Base-by-base conservation (phyloP, 2,329 filamentous ascomycete genomes). In the Alternaria sp. region DNA sequence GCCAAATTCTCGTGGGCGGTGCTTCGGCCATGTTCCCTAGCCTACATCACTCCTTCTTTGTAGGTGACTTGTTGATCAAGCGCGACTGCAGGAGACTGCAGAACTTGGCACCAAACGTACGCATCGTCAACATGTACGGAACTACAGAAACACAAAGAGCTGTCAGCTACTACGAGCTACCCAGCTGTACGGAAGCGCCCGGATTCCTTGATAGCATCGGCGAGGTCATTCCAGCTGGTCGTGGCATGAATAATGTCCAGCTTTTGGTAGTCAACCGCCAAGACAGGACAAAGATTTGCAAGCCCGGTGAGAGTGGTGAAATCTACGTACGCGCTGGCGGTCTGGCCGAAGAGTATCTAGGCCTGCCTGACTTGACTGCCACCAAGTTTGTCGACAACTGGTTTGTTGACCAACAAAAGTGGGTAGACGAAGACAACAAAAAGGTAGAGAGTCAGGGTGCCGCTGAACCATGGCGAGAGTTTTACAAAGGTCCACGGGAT, bases 1-100 rank as follows among this genome's bases (percentile, higher is more conserved):
- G 93, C 54, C 92, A 97, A 69, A 95, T 98, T 61, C 81, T 98
- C 2, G 89, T 94, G n/a, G 93, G 93, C 41, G 92, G 91, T 66
- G 90, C 92, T 24, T 88, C 81, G 3, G 88, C 91, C 0, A 78
- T 90, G 65, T 96, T 97, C 71, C 90, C 92, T 1, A 83, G 85
- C 11, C 82, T 98, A n/a, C 84, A 89, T 57, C 83, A 87, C 56
- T 92, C 89, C 17, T 94, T 98, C 82, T 98, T 94, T 62, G 94
- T 98, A 1, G 95, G 95, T 31, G 94, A 98, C 72, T 83, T 97
- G 33, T 78, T 98, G 46, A 96, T 92, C 62, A 96, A 88, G 73
- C 85, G 88, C 72, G 94, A 98, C 70, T 96, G 92, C 78, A 83
- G 84, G 40, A 84, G 85, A 24, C 81, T 98, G n/a, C 90, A 91